Conservation (phyloP, 1,139 yeast species). For the Pichia sp. region DNA sequence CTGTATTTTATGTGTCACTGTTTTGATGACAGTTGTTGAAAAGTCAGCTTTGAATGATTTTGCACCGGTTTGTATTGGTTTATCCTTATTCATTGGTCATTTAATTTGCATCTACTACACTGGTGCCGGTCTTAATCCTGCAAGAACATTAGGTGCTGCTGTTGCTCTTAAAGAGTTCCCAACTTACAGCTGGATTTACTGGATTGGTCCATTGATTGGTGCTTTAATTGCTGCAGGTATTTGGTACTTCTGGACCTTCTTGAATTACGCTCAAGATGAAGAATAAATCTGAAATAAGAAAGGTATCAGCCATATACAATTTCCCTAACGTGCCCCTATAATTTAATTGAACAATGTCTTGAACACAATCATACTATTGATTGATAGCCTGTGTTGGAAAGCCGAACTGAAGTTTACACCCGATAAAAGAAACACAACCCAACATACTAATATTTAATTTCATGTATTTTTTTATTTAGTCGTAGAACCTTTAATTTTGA, state of each 20-base stretch:
- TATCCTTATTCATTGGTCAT: conserved; percentile 76
- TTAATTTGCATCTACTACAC: conserved; percentile 77
- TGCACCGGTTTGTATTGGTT: conserved; percentile 82
- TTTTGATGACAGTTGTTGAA: conserved; percentile 78
- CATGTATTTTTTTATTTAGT: too few relatives aligned
- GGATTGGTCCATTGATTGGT: conserved; percentile 82
- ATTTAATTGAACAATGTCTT: too few relatives aligned
- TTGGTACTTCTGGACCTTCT: conserved; percentile 58
- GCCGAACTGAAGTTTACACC: too few relatives aligned
- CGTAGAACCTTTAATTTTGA: too few relatives aligned
- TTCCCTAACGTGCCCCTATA: too few relatives aligned
- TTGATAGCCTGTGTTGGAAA: too few relatives aligned
- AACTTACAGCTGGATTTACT: conserved; percentile 82
- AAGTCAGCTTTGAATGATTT: conserved; percentile 66
- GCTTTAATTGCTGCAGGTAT: conserved; percentile 56
- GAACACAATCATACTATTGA: too few relatives aligned
- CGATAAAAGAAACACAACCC: too few relatives aligned
- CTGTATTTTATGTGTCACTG: conserved; percentile 63
- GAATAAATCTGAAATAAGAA: conserved; percentile 3
- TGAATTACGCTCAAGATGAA: conserved; percentile 52
- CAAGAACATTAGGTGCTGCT: conserved; percentile 76
- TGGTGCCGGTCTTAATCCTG: conserved; percentile 91
- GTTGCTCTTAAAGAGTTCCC: conserved; percentile 64
- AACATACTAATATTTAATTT: too few relatives aligned
- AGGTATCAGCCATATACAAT: too few relatives aligned